Percentiles rank a stretch among this genome's conserved stretches.
Evolutionary conservation across 768 basidiomycete species (phyloP).

Genomic region (Butyriboletus loyo): DNA sequence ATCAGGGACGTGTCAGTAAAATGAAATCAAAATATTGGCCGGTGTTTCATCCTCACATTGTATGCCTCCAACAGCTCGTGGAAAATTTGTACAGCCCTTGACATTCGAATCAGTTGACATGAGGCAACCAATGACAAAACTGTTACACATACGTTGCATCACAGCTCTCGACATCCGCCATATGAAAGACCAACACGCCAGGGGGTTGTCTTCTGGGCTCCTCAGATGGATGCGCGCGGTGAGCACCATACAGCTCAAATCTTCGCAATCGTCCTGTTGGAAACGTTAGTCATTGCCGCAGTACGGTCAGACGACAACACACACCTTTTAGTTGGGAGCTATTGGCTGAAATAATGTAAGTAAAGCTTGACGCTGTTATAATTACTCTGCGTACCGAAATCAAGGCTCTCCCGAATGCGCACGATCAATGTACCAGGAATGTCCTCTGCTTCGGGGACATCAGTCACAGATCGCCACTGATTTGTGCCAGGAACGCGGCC

Average conservation of each 20-base stretch:
- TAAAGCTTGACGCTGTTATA: not conserved
- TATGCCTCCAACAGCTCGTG: constrained; percentile 78
- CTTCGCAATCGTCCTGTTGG: constrained; percentile 68
- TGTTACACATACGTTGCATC: constrained; percentile 79
- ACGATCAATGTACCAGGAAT: constrained; percentile 82
- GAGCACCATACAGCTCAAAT: constrained; percentile 84
- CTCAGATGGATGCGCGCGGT: constrained; percentile 85
- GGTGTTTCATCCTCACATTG: constrained; percentile 41
- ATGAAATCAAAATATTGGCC: not conserved
- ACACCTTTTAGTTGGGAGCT: constrained; percentile 88
- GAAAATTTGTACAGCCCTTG: constrained; percentile 81
- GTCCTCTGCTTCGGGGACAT: constrained; percentile 82
- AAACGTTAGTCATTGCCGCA: not conserved
- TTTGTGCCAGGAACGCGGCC: constrained; percentile 88
- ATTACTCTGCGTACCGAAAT: constrained; percentile 63
- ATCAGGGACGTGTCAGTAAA: not conserved
- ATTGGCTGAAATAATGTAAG: constrained; percentile 57
- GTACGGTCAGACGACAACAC: not conserved
- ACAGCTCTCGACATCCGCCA: constrained; percentile 86
- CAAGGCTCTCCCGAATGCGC: constrained; percentile 84
- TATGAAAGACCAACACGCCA: constrained; percentile 82
- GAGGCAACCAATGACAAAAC: not conserved
- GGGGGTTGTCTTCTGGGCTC: constrained; percentile 74
- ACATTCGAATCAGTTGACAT: constrained; percentile 5
- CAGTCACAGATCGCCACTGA: constrained; percentile 86